phyloP scores from a whole-genome alignment of 345 rosid species.

The Corymbia maculata region DNA sequence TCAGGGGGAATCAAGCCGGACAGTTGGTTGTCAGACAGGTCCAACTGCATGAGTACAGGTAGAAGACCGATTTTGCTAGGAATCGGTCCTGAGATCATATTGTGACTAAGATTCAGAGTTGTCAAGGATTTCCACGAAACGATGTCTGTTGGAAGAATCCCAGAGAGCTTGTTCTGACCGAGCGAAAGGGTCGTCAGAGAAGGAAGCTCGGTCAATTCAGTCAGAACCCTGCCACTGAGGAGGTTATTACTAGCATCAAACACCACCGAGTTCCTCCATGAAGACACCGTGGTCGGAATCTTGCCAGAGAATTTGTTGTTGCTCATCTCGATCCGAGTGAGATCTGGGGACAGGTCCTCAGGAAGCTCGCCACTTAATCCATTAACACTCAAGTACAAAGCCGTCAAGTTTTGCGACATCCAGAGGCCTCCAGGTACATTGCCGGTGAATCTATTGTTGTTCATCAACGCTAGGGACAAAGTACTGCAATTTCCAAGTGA shows the following conservation, averaged over 20 bases:
- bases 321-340: constrained; percentile 20
- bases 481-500: constrained; percentile 44
- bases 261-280: constrained; percentile 21
- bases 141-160: constrained; percentile 32
- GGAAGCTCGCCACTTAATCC: constrained; percentile 46
- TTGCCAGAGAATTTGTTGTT: constrained; percentile 41
- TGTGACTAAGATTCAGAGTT: constrained; percentile 30
- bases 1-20: constrained; percentile 40
- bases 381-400: constrained; percentile 16
- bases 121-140: constrained; percentile 31
- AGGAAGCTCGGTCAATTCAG: constrained; percentile 31
- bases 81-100: constrained; percentile 38
- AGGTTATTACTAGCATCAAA: constrained; percentile 46
- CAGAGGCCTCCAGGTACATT: constrained; percentile 41
- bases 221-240: constrained; percentile 30
- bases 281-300: constrained; percentile 17
- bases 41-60: constrained; percentile 18
- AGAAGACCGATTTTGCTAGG: constrained; percentile 23
- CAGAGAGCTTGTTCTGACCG: constrained; percentile 35
- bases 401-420: constrained; percentile 13
- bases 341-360: constrained; percentile 10
- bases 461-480: background rate
- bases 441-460: constrained; percentile 30
- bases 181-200: constrained; percentile 19
- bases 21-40: constrained; percentile 40